Evolutionary conservation across 495 filamentous ascomycete species (phyloP), one percentile per base, ranked within the genome.

Genomic region (Penicillium subrubescens): DNA sequence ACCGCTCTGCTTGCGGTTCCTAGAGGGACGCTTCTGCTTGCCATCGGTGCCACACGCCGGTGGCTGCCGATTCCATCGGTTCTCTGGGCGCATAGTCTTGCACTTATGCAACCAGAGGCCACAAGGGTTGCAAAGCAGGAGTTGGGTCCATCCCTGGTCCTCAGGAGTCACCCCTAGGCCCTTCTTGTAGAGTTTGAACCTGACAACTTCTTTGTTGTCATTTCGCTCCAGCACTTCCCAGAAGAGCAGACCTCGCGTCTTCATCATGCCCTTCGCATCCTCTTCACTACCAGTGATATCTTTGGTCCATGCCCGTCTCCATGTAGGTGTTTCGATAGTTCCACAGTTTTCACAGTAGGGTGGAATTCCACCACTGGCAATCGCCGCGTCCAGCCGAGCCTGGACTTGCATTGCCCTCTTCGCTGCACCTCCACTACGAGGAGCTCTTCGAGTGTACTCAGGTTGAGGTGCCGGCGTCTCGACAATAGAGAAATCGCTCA

Each of bases 71-170:
- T 89, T 88, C 94, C 94, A 99, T 62, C 88, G 87, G 50, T 92
- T 86, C 54, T 87, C 81, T 2, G 95, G 95, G 8, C 95, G 86
- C 83, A 96, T 96, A 33, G 74, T 81, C 71, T 91, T 93, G 71
- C 89, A 91, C 67, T 96, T 97, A 46, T 88, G 86, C 62, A 97
- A 86, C 93, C 93, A 99, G 35, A 99, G 84, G 15, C 95, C 95
- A 70, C 95, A 99, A 67, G 95, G 93, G 77, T 99, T 99, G 81
- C 95, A 99, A 27, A 97, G 84, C 21, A 91, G 79, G 33, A 92
- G 81, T 60, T 89, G 86, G 12, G 79, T 83, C 77, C 87, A 96
- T 15, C 83, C 83, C 33, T 84, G 82, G 67, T 89, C 88, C 35
- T 82, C 82, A 37, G 91, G 31, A 19, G 8, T 88, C 8, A 77